These are phyloP conservation scores for Sisymbrium altissimum DNA, from an alignment of 345 rosid genomes.

Conservation along the genomic window DNA sequence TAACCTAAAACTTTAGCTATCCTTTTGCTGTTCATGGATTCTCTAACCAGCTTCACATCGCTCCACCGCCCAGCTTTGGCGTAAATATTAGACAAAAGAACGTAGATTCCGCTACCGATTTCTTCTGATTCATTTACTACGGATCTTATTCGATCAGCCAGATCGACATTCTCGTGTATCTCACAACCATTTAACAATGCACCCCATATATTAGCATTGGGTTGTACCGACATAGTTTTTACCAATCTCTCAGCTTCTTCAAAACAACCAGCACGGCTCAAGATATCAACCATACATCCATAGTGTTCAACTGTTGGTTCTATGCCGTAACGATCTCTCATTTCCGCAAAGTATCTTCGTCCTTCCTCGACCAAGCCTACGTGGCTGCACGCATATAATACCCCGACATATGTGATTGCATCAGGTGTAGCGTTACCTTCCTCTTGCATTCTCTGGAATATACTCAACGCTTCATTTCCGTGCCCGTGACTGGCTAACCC, in stretches of 20 bases:
- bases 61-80: slow-evolving; percentile 54
- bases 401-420: slow-evolving; percentile 39
- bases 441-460: slow-evolving; percentile 44
- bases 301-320: slow-evolving; percentile 44
- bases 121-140: slow-evolving; percentile 38
- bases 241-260: slow-evolving; percentile 47
- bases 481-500: slow-evolving; percentile 58
- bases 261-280: slow-evolving; percentile 51
- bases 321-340: slow-evolving; percentile 38
- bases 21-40: slow-evolving; percentile 39
- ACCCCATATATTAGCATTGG: slow-evolving; percentile 46
- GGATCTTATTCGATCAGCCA: slow-evolving; percentile 42
- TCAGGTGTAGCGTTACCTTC: slow-evolving; percentile 42
- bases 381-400: slow-evolving; percentile 54
- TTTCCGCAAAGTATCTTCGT: slow-evolving; percentile 37
- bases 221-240: slow-evolving; percentile 37
- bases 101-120: slow-evolving; percentile 40
- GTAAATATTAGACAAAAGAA: slow-evolving; percentile 48
- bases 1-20: slow-evolving; percentile 41
- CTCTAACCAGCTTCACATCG: slow-evolving; percentile 41
- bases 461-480: slow-evolving; percentile 43
- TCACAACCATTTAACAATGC: slow-evolving; percentile 58
- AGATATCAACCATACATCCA: slow-evolving; percentile 52
- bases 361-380: slow-evolving; percentile 49
- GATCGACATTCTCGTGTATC: slow-evolving; percentile 41